Base-by-base conservation (phyloP, 106 monocot species). In the Dendrobium nobile region DNA sequence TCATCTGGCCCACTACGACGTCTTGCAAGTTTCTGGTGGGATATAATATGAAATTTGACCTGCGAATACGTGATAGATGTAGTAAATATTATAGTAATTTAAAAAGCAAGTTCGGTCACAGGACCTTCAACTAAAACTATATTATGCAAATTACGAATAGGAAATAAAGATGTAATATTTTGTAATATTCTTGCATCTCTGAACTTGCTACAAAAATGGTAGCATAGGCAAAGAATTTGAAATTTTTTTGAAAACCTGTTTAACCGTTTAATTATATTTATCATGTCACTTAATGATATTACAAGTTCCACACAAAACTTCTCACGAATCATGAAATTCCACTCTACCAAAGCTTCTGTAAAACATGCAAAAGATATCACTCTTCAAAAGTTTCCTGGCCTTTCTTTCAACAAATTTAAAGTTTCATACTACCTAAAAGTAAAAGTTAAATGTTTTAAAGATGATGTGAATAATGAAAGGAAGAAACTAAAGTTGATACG, bases 11-110 rank as follows among this genome's bases (percentile, higher is more conserved):
- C 86, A 42, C 61, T 55, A 28, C 77, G 80, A 75, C 74, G 68
- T 37, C 77, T 90, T 26, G 85, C 85, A 80, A 99, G 93, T 75
- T 85, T 95, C 78, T 84, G 86, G 68, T 95, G 93, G 19, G 95
- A 95, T 75, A 82, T 77, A 40, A 95, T 85, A 84, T 95, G 95
- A 81, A 95, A 95, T 72, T 78, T 91, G 33, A 93, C 85, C 98
- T 99, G 86, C 74, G 87, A 78, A 75, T 47, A 77, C 54, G 59
- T 33, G 41, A 72, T 75, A 72, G 17, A 67, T 79, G 72, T n/a
- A 67, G 58, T 40, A 78, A 59, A 59, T 19, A 78, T 42, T 65
- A 65, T 65, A 65, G 64, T 6, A 24, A 26, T 65, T 65, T 65
- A 65, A 65, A 33, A 5, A 70, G 33, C 16, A 9, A 70, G 13